Evolutionary conservation across 352 stramenopile genomes (phyloP).

Genomic region (Globisporangium splendens): DNA sequence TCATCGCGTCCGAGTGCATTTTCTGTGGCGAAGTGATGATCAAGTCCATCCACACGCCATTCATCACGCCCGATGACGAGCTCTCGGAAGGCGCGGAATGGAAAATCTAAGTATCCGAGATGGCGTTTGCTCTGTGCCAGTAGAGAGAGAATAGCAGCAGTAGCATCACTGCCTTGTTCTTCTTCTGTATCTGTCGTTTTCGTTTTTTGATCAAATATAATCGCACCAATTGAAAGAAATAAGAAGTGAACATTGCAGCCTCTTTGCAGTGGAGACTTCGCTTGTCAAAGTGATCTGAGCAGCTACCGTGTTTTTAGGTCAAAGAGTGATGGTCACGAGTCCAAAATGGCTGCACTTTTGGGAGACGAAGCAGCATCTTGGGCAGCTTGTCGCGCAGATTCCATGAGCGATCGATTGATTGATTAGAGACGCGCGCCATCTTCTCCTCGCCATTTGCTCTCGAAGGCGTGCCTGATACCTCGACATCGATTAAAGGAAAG

Average conservation of each 20-base stretch:
- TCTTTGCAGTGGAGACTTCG: background rate
- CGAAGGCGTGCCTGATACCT: background rate
- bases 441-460: background rate
- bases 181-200: background rate
- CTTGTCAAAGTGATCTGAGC: conserved; percentile 1
- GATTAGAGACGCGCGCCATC: background rate
- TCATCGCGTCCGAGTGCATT: conserved; percentile 93
- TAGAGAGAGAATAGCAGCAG: no score
- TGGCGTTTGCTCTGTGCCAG: no score
- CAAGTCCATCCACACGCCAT: conserved; percentile 90
- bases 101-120: conserved; percentile 53
- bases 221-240: no score
- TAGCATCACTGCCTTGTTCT: background rate
- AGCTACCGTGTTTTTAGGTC: conserved; percentile 4
- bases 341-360: conserved; percentile 8
- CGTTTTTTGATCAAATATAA: background rate
- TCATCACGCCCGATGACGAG: conserved; percentile 89
- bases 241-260: no score
- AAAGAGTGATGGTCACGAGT: background rate
- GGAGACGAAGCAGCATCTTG: background rate
- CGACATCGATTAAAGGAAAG: background rate
- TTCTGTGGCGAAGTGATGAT: conserved; percentile 96
- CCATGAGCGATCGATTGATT: background rate
- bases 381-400: background rate
- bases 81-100: conserved; percentile 74